Evolutionary conservation across 306 rosid genomes (phyloP).

Genomic region (Mimosa pudica): DNA sequence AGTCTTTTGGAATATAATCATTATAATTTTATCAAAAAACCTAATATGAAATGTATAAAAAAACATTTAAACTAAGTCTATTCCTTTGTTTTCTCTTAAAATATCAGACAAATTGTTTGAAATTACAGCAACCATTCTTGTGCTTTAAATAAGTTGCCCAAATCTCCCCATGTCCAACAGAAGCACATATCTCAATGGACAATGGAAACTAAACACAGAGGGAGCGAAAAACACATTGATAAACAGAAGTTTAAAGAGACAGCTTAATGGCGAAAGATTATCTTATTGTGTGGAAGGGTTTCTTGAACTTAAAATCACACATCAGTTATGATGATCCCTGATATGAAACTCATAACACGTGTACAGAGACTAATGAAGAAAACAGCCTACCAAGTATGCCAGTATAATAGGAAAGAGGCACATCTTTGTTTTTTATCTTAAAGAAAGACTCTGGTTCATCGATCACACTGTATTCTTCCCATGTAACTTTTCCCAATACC

Average conservation of each 20-base stretch:
- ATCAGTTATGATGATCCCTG: no score
- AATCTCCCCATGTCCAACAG: background rate
- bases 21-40: background rate
- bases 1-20: no score
- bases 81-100: background rate
- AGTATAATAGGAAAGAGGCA: slow-evolving; percentile 59
- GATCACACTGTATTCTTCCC: slow-evolving; percentile 38
- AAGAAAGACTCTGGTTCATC: slow-evolving; percentile 28
- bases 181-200: background rate
- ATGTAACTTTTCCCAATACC: slow-evolving; percentile 9
- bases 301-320: no score
- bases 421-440: slow-evolving; percentile 47
- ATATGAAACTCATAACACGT: no score
- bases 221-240: no score
- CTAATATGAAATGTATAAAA: background rate
- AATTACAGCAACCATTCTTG: background rate
- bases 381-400: slow-evolving; percentile 51
- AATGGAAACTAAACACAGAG: background rate
- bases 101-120: background rate
- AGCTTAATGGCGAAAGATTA: no score
- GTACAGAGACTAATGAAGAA: background rate
- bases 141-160: background rate
- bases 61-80: background rate
- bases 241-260: no score
- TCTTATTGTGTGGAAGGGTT: no score